Conservation (phyloP, 2,329 filamentous ascomycete species). For the Atkinsonella hypoxylon region DNA sequence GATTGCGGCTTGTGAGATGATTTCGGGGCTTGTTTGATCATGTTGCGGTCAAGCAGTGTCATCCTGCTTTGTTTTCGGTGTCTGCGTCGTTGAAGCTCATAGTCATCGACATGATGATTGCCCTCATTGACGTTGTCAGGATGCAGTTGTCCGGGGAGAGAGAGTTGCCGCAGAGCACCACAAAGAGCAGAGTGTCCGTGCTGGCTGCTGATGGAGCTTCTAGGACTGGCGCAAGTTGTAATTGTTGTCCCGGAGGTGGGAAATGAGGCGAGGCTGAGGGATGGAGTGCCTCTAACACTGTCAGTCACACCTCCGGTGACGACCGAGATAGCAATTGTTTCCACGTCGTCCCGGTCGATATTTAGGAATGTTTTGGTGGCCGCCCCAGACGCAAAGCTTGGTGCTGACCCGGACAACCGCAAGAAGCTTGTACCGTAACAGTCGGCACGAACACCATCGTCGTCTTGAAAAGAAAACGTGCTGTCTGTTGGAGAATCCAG, state of each 20-base stretch:
- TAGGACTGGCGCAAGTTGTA: constrained; percentile 14
- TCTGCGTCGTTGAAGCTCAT: not conserved
- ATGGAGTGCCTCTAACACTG: constrained; percentile 2
- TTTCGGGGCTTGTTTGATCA: not conserved
- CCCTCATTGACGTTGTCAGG: not conserved
- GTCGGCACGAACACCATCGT: not conserved
- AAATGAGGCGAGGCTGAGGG: constrained; percentile 4
- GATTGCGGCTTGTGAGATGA: constrained; percentile 8
- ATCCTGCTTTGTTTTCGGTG: not conserved
- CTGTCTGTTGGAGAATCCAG: constrained; percentile 5
- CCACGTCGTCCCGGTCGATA: not conserved
- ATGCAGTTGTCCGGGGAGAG: not conserved
- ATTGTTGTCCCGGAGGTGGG: constrained; percentile 10
- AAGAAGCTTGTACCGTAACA: constrained; percentile 6
- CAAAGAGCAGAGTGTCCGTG: constrained; percentile 6
- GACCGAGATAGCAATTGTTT: not conserved
- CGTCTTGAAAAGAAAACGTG: not conserved
- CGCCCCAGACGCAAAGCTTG: constrained; percentile 2
- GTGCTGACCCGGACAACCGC: constrained; percentile 5
- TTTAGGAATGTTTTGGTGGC: not conserved
- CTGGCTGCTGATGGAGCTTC: constrained; percentile 6
- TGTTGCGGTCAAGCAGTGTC: not conserved
- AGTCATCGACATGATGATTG: not conserved
- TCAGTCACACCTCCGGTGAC: constrained; percentile 1
- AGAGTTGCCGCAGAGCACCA: constrained; percentile 3